Percentiles rank a stretch among this genome's conserved stretches.
Conservation (phyloP, 805 yeast species). For the Suhomyces kilbournensis region DNA sequence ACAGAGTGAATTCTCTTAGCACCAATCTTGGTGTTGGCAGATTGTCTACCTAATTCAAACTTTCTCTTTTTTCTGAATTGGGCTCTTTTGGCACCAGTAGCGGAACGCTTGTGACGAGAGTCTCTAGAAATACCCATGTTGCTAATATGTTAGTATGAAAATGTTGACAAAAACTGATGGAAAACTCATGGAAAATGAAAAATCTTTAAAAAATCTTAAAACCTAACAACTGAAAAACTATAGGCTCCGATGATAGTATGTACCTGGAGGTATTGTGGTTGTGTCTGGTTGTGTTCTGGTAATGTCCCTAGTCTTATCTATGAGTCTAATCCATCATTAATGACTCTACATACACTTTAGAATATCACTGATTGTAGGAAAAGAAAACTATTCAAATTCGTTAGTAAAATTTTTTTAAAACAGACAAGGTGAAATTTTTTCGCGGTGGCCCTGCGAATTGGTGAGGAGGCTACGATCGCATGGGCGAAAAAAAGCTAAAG, state of each 20-base stretch:
- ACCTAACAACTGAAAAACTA: neutral
- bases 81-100: slow-evolving; percentile 99
- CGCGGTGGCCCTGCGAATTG: slow-evolving; percentile 1
- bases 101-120: slow-evolving; percentile 99
- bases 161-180: too few species aligned
- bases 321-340: slow-evolving; percentile 2
- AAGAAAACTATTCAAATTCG: slow-evolving; percentile 8
- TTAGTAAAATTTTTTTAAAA: slow-evolving; percentile 10
- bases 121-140: slow-evolving; percentile 99
- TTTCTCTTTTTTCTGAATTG: slow-evolving; percentile 99
- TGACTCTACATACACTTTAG: slow-evolving; percentile 12
- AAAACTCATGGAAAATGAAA: neutral
- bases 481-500: neutral
- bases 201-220: too few species aligned
- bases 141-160: slow-evolving; percentile 21
- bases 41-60: slow-evolving; percentile 99
- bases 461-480: neutral
- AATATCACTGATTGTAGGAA: slow-evolving; percentile 15
- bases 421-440: slow-evolving; percentile 9
- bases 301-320: neutral
- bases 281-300: neutral
- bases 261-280: too few species aligned
- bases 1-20: slow-evolving; percentile 98
- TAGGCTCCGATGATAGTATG: too few species aligned
- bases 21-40: slow-evolving; percentile 99